These are phyloP conservation scores for Persicaria tinctoria DNA, from an alignment of 148 eudicot genomes.

Conservation along the genomic window DNA sequence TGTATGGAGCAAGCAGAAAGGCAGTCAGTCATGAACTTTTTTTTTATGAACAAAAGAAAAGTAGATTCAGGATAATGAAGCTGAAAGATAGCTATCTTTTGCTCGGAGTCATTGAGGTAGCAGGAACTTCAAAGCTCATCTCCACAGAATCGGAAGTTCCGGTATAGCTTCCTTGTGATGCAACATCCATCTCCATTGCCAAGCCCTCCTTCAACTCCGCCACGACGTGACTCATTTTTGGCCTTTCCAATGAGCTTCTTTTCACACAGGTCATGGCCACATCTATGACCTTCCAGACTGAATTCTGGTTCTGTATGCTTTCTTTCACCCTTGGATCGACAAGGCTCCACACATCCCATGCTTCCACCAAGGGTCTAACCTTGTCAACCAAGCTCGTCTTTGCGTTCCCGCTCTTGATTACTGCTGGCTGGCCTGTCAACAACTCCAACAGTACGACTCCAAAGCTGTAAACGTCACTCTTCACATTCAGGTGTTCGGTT, in stretches of 20 bases:
- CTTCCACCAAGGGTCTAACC: conserved; percentile 24
- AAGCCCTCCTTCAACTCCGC: conserved; percentile 24
- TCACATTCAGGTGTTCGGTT: not conserved
- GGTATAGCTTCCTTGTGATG: not conserved
- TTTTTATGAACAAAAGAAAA: not conserved
- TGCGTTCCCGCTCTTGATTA: not conserved
- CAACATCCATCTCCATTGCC: conserved; percentile 18
- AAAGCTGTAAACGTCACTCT: conserved; percentile 15
- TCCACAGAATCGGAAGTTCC: not conserved
- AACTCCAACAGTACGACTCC: conserved; percentile 16
- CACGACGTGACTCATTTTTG: conserved; percentile 27
- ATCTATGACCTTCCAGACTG: conserved; percentile 27
- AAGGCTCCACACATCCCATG: conserved; percentile 22
- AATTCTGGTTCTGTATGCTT: conserved; percentile 10
- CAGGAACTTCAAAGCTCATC: not conserved
- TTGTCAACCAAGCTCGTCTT: conserved; percentile 16
- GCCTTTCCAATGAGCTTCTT: conserved; percentile 17
- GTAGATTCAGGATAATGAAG: not conserved
- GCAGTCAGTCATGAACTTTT: not conserved
- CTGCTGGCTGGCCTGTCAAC: conserved; percentile 7
- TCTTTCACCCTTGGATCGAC: conserved; percentile 23
- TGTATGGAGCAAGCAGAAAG: not conserved
- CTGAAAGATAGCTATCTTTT: not conserved
- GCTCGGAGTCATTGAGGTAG: not conserved
- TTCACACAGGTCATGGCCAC: conserved; percentile 27